These are phyloP conservation scores for Ustilago loliicola DNA, from an alignment of 1,284 basidiomycete genomes.

Conservation along the genomic window DNA sequence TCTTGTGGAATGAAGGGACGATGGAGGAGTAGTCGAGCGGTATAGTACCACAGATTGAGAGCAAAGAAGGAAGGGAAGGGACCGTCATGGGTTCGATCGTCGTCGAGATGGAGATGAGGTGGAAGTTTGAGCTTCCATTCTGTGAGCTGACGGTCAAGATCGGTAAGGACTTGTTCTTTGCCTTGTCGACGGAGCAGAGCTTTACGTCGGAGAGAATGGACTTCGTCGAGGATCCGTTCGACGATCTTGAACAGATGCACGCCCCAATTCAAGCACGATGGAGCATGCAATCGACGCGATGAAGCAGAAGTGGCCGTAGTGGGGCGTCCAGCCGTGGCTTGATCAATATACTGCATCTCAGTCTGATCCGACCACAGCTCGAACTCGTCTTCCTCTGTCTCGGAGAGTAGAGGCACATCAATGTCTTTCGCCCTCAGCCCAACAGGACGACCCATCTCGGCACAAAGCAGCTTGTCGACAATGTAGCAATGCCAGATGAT, in stretches of 20 bases:
- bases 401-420: slow-evolving; percentile 71
- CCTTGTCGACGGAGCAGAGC: slow-evolving; percentile 57
- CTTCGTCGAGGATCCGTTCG: slow-evolving; percentile 58
- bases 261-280: slow-evolving; percentile 60
- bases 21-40: slow-evolving; percentile 57
- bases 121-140: slow-evolving; percentile 57
- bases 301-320: not conserved
- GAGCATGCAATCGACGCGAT: slow-evolving; percentile 47
- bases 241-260: slow-evolving; percentile 63
- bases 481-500: slow-evolving; percentile 72
- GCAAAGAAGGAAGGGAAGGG: slow-evolving; percentile 59
- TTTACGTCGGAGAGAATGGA: slow-evolving; percentile 63
- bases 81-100: slow-evolving; percentile 40
- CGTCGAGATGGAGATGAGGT: slow-evolving; percentile 46
- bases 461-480: slow-evolving; percentile 71
- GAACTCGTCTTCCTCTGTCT: slow-evolving; percentile 71
- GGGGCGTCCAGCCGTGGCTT: not conserved
- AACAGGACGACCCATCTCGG: slow-evolving; percentile 72
- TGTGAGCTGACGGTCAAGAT: slow-evolving; percentile 58
- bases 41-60: slow-evolving; percentile 62
- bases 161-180: slow-evolving; percentile 47
- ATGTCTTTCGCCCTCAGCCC: slow-evolving; percentile 70
- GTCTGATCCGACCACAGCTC: slow-evolving; percentile 70
- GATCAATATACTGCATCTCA: slow-evolving; percentile 39
- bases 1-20: slow-evolving; percentile 66